phyloP scores from a whole-genome alignment of 805 yeast genomes.

The Kluyveromyces starmeri region DNA sequence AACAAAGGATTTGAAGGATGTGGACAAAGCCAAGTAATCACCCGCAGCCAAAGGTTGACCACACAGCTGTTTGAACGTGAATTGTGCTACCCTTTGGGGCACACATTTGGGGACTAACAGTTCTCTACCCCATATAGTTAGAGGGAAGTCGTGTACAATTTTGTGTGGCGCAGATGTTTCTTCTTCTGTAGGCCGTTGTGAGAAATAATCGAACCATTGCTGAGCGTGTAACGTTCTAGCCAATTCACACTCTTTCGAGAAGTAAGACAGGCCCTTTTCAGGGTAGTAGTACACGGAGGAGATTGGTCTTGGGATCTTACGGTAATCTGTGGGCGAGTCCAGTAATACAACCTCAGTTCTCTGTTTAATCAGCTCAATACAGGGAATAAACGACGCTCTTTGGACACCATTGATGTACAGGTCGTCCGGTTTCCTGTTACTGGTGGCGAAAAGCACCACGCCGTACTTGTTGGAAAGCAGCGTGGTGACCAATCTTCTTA shows the following conservation, averaged over 20 bases:
- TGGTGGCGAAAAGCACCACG: conserved; percentile 82
- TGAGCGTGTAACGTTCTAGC: conserved; percentile 55
- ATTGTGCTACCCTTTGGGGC: conserved; percentile 79
- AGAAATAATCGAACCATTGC: conserved; percentile 73
- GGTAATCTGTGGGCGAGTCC: conserved; percentile 88
- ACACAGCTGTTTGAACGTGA: conserved; percentile 78
- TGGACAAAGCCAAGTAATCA: conserved; percentile 80
- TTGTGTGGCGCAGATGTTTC: conserved; percentile 18
- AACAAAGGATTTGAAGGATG: conserved; percentile 66
- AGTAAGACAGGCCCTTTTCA: conserved; percentile 47
- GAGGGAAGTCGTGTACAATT: conserved; percentile 19
- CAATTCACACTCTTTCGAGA: conserved; percentile 39
- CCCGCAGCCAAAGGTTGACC: conserved; percentile 88
- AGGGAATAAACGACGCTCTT: conserved; percentile 84
- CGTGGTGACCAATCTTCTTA: conserved; percentile 62
- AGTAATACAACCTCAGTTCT: conserved; percentile 70
- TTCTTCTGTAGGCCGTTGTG: conserved; percentile 38
- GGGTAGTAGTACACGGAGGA: conserved; percentile 75
- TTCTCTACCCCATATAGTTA: conserved; percentile 83
- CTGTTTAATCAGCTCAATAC: conserved; percentile 69
- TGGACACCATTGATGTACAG: conserved; percentile 91
- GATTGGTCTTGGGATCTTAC: conserved; percentile 77
- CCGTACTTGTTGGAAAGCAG: conserved; percentile 72
- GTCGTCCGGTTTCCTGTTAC: conserved; percentile 92
- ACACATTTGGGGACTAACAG: conserved; percentile 67